Percentiles rank a stretch among this genome's conserved stretches.
Conservation (phyloP, 805 yeast genomes). For the Cyberlindnera amylophila region DNA sequence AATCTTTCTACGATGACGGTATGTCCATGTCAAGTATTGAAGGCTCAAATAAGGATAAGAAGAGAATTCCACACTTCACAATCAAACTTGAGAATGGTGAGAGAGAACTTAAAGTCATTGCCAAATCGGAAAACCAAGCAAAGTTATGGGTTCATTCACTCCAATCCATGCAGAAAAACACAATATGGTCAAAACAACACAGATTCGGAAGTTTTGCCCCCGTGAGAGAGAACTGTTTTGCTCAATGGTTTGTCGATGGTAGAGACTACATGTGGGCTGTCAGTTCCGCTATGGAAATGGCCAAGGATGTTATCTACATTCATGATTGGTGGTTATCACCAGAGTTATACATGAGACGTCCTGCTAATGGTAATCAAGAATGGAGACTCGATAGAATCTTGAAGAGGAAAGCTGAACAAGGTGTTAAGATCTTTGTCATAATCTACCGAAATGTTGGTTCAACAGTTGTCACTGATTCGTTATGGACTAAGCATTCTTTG, state of each 20-base stretch:
- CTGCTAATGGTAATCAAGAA: slow-evolving; percentile 91
- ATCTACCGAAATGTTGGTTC: slow-evolving; percentile 91
- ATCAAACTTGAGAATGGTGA: slow-evolving; percentile 69
- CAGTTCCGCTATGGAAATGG: slow-evolving; percentile 87
- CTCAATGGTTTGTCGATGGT: slow-evolving; percentile 96
- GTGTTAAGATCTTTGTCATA: slow-evolving; percentile 89
- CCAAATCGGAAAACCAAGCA: slow-evolving; percentile 61
- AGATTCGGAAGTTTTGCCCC: slow-evolving; percentile 94
- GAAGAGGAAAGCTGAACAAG: slow-evolving; percentile 87
- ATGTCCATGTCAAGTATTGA: slow-evolving; percentile 25
- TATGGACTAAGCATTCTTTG: slow-evolving; percentile 91
- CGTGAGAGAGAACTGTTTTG: slow-evolving; percentile 74
- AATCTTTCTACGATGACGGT: slow-evolving; percentile 30
- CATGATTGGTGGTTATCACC: slow-evolving; percentile 99
- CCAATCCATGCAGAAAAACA: slow-evolving; percentile 57
- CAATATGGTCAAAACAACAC: slow-evolving; percentile 70
- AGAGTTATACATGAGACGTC: slow-evolving; percentile 87
- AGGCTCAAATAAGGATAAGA: slow-evolving; percentile 26
- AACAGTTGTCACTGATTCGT: slow-evolving; percentile 89
- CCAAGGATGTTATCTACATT: slow-evolving; percentile 86
- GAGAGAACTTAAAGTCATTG: slow-evolving; percentile 68
- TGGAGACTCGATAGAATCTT: slow-evolving; percentile 88
- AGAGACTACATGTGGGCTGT: slow-evolving; percentile 97
- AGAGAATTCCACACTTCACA: slow-evolving; percentile 44
- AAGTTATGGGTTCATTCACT: slow-evolving; percentile 75